Evolutionary conservation across 2,329 filamentous ascomycete species (phyloP).

Genomic region (Curvularia eragrostidis): DNA sequence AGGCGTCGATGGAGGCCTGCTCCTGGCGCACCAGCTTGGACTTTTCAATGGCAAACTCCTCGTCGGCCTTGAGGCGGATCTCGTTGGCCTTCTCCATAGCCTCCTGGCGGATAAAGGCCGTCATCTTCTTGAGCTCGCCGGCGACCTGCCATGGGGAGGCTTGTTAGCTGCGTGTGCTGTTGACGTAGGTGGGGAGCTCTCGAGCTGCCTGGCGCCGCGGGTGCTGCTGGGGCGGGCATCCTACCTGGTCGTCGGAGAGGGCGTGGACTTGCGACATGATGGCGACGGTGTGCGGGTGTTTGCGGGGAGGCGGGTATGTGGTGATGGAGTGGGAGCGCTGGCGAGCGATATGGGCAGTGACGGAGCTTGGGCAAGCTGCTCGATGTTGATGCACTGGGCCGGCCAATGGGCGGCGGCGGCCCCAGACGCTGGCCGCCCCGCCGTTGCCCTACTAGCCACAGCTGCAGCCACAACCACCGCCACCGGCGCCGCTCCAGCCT

Average conservation of each 20-base stretch:
- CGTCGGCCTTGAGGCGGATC: constrained; percentile 97
- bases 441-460: not conserved
- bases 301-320: constrained; percentile 2
- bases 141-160: constrained; percentile 70
- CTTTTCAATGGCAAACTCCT: constrained; percentile 99
- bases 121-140: constrained; percentile 99
- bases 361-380: constrained; percentile 32
- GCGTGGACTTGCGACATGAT: constrained; percentile 92
- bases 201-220: constrained; percentile 1
- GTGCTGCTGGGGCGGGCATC: not conserved
- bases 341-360: constrained; percentile 19
- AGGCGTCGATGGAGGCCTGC: constrained; percentile 86
- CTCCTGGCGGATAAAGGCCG: constrained; percentile 99
- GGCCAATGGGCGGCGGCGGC: constrained; percentile 16
- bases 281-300: constrained; percentile 38
- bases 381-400: constrained; percentile 28
- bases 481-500: not conserved
- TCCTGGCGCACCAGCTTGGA: constrained; percentile 97
- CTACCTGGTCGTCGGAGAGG: constrained; percentile 96
- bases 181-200: constrained; percentile 47
- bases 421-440: constrained; percentile 16
- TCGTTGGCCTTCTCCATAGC: constrained; percentile 95
- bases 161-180: constrained; percentile 38
- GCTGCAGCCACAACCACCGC: not conserved
- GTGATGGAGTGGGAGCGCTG: constrained; percentile 9